Percentiles rank a stretch among this genome's conserved stretches.
Conservation (phyloP, 23 red algal genomes). For the Cyanidium caldarium region DNA sequence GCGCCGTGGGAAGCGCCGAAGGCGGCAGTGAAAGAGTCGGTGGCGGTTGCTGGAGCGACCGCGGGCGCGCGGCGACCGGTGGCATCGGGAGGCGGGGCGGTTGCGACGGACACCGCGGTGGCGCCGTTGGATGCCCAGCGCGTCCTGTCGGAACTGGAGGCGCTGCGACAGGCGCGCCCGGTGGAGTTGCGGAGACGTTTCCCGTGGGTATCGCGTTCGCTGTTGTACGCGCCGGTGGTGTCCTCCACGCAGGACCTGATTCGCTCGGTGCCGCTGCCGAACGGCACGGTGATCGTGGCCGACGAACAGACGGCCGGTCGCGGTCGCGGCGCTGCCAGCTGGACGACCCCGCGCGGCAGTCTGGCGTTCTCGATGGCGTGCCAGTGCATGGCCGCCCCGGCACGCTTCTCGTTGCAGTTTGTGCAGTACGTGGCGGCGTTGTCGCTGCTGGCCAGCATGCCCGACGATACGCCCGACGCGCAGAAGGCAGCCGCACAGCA, state of each 20-base stretch:
- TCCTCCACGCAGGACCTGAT: conserved; percentile 43
- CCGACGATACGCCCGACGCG: background rate
- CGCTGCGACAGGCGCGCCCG: background rate
- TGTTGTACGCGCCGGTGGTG: conserved; percentile 19
- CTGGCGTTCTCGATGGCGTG: conserved; percentile 33
- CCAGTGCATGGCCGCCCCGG: background rate
- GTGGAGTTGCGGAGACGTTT: background rate
- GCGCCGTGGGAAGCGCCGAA: background rate
- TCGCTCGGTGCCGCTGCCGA: background rate
- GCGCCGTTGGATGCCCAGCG: background rate
- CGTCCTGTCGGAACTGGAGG: background rate
- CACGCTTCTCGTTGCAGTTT: conserved; percentile 11
- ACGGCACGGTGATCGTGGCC: conserved; percentile 37
- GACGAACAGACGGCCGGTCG: conserved; percentile 43
- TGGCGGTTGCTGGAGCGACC: background rate
- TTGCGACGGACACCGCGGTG: background rate
- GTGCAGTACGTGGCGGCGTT: conserved; percentile 73
- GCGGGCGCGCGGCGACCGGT: background rate
- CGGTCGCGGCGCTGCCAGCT: conserved; percentile 43
- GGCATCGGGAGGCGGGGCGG: background rate
- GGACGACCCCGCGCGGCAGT: conserved; percentile 44
- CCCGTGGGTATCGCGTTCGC: conserved; percentile 12
- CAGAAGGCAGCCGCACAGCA: background rate
- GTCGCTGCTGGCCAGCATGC: conserved; percentile 25
- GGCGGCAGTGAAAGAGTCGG: background rate